Evolutionary conservation across 2,329 filamentous ascomycete genomes (phyloP).

Genomic region (Cercospora citrullina): DNA sequence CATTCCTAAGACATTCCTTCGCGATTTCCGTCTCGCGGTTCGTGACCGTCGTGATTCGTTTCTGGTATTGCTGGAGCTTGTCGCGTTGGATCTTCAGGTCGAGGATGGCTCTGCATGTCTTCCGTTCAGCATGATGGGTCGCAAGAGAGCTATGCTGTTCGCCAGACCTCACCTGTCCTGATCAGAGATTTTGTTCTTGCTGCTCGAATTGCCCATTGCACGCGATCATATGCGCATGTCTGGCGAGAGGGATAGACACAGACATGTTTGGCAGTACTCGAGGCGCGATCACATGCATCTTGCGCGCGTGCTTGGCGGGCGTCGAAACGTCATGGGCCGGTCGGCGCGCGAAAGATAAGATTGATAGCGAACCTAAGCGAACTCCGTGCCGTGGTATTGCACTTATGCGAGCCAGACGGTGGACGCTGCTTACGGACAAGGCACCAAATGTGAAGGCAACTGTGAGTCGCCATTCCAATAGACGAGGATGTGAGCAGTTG

Average conservation of each 20-base stretch:
- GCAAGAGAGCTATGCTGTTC: conserved; percentile 6
- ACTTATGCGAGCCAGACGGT: background rate
- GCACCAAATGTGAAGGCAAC: background rate
- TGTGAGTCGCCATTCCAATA: background rate
- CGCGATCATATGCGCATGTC: background rate
- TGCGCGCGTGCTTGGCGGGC: conserved; percentile 10
- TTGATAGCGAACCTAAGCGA: conserved; percentile 7
- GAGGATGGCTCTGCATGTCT: conserved; percentile 74
- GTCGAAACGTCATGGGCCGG: background rate
- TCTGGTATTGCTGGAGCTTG: conserved; percentile 94
- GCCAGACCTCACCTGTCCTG: conserved; percentile 75
- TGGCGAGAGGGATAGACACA: background rate
- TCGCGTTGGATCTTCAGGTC: conserved; percentile 98
- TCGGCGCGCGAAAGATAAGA: background rate
- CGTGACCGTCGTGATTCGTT: conserved; percentile 81
- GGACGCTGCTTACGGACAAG: background rate
- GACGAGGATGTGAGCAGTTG: background rate
- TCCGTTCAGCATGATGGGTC: conserved; percentile 8
- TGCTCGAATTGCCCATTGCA: conserved; percentile 64
- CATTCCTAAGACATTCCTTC: conserved; percentile 73
- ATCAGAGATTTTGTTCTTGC: conserved; percentile 65
- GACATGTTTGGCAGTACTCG: background rate
- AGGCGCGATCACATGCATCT: background rate
- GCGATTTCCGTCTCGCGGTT: conserved; percentile 85
- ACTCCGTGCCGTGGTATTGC: background rate